Evolutionary conservation across 768 basidiomycete genomes (phyloP), one percentile per base, ranked within the genome.

Genomic region (Pseudohyphozyma bogoriensis): DNA sequence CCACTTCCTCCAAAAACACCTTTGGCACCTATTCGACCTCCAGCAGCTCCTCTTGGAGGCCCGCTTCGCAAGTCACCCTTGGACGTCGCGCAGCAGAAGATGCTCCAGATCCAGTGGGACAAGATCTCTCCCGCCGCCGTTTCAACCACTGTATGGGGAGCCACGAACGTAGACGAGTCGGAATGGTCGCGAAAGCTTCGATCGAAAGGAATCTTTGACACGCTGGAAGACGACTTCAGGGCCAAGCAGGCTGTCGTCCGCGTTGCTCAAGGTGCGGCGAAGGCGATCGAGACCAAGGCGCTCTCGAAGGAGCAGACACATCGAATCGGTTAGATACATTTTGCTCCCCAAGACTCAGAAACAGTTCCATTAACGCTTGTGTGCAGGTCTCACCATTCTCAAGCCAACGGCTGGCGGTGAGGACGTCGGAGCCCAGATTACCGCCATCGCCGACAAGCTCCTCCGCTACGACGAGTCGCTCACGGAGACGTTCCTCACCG

Each of bases 61-160:
- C 35, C 36, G 64, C 26, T 52, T 56, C 64, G 50, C 36, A 44
- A 58, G 32, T 18, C 49, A 65, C 18, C 59, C 29, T 22, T 59
- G 66, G 37, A 55, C 60, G 36, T 62, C 63, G 31, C 66, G 65
- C 11, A 59, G 62, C 42, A 59, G 51, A 90, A 91, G 79, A 90
- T 96, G 87, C 96, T 96, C 72, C 91, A 96, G 72, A 77, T 99
- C 57, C 92, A 96, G 71, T 99, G 93, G 93, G 92, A 96, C 72
- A 97, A 96, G 70, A 79, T 99, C n/a, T 84, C 87, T 28, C 89
- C 89, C 59, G 85, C 86, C 65, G 85, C 87, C 68, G 84, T 89
- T 36, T 78, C 78, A 1, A 86, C 85, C 71, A 97, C 92, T 0
- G 76, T 96, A 18, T 99, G 90, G 87, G 37, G 40, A 24, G 32